Base-by-base conservation (phyloP, 768 basidiomycete species). In the Amanita muscaria region DNA sequence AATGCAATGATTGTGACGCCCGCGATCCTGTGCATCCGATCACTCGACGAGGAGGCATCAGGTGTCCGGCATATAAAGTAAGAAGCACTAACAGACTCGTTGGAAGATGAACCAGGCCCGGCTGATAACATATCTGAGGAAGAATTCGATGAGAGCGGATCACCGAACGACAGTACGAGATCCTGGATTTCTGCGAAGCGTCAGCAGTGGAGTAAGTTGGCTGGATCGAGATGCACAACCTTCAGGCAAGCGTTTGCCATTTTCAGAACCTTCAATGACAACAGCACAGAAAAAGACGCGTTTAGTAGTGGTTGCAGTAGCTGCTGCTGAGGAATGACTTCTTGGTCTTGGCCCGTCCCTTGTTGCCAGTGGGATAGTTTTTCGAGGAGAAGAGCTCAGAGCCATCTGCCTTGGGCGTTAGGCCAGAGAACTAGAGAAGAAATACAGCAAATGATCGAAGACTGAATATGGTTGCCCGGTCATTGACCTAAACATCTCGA, bases 211-310 rank as follows among this genome's bases (percentile, higher is more conserved):
- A 46, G 45, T 51, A 31, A 43, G 23, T 31, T 38, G 27, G 43
- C 9, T 15, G 22, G 19, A 38, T 36, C 11, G 19, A 49, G 22
- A 36, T 61, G 56, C 59, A 30, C 44, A 19, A 80, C 86, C 85
- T 62, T 80, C 77, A 30, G 79, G 73, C 40, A 87, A 72, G 47
- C 77, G 71, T 53, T 69, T 74, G 5, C 83, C 84, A 51, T 76
- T 72, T 51, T 83, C 83, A 30, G 83, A 79, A 41, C 79, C 80
- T 64, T 96, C 90, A 23, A 94, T 82, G 11, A 94, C 87, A 15
- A 94, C 86, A 34, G 87, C 88, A 57, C 86, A 88, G 58, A 85
- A 85, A 62, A 93, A 94, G 19, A 83, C 86, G 58, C 91, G 83
- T 59, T 74, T 82, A 5, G 84, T 92, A 50, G 77, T 53, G 40